Conservation (phyloP, 2,329 filamentous ascomycete genomes). For the Colletotrichum sp. region DNA sequence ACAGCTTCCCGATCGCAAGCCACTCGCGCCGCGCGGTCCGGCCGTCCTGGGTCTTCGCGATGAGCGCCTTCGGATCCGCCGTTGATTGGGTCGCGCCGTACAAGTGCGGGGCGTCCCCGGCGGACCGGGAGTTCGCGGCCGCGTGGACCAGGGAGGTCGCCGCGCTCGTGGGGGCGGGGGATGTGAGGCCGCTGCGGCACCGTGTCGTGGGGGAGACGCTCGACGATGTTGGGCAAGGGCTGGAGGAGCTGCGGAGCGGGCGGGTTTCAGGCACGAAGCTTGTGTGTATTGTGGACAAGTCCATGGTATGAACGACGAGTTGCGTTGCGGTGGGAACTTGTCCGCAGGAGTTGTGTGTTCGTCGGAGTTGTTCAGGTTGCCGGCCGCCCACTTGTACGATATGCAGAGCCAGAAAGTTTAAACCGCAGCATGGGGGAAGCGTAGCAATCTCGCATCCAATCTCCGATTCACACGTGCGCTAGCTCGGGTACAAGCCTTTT, state of each 20-base stretch:
- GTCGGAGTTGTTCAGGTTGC: background rate
- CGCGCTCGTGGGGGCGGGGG: background rate
- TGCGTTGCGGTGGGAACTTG: background rate
- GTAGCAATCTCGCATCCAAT: background rate
- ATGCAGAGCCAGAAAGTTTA: background rate
- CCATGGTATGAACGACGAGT: background rate
- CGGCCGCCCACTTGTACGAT: background rate
- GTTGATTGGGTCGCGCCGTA: slow-evolving; percentile 1
- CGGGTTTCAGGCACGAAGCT: background rate
- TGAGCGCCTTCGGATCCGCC: background rate
- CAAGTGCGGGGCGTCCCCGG: background rate
- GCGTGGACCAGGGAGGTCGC: background rate
- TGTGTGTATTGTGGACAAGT: background rate
- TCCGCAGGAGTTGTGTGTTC: background rate
- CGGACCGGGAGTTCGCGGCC: background rate
- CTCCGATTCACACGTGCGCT: background rate
- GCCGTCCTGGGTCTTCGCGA: background rate
- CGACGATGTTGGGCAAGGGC: background rate
- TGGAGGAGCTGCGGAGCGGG: background rate
- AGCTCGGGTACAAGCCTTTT: background rate
- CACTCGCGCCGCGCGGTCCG: background rate
- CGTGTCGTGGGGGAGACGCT: background rate
- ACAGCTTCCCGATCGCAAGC: slow-evolving; percentile 21
- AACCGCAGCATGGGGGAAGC: background rate
- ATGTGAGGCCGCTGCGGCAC: background rate